A percentile compares a stretch with the other conserved stretches of the same genome.
Conservation (phyloP, 495 filamentous ascomycete species). For the Acidiella bohemica region DNA sequence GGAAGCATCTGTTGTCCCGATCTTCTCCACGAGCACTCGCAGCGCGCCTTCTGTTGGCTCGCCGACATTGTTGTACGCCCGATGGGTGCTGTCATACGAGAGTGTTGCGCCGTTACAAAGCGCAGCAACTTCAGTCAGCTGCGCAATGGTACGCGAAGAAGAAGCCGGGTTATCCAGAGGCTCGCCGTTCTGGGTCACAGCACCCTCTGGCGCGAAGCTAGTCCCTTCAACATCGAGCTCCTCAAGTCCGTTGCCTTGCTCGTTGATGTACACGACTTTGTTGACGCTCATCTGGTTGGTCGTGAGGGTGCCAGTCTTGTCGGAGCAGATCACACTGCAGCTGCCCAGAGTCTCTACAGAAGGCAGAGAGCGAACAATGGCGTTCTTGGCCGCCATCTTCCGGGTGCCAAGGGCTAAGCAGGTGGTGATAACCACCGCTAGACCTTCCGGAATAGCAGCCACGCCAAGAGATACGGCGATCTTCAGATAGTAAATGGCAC, state of each 20-base stretch:
- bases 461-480: conserved; percentile 98
- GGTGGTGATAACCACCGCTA: conserved; percentile 95
- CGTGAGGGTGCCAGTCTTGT: conserved; percentile 97
- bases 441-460: conserved; percentile 91
- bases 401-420: conserved; percentile 89
- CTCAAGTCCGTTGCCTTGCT: conserved; percentile 59
- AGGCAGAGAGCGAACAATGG: conserved; percentile 86
- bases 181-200: conserved; percentile 54
- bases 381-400: conserved; percentile 97
- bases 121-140: conserved; percentile 76
- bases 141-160: conserved; percentile 62
- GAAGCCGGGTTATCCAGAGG: conserved; percentile 52
- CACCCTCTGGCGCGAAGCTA: conserved; percentile 77
- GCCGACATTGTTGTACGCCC: conserved; percentile 69
- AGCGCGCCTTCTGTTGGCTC: conserved; percentile 94
- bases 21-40: conserved; percentile 83
- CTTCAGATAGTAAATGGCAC: conserved; percentile 99
- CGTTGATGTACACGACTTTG: conserved; percentile 72
- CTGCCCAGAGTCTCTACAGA: conserved; percentile 97
- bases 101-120: conserved; percentile 81
- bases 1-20: conserved; percentile 54
- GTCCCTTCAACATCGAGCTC: conserved; percentile 88
- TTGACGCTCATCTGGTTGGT: conserved; percentile 99
- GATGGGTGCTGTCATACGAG: conserved; percentile 63
- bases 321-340: conserved; percentile 99